These are phyloP conservation scores for Cercospora beticola DNA, from an alignment of 2,329 filamentous ascomycete species.

Conservation along the genomic window DNA sequence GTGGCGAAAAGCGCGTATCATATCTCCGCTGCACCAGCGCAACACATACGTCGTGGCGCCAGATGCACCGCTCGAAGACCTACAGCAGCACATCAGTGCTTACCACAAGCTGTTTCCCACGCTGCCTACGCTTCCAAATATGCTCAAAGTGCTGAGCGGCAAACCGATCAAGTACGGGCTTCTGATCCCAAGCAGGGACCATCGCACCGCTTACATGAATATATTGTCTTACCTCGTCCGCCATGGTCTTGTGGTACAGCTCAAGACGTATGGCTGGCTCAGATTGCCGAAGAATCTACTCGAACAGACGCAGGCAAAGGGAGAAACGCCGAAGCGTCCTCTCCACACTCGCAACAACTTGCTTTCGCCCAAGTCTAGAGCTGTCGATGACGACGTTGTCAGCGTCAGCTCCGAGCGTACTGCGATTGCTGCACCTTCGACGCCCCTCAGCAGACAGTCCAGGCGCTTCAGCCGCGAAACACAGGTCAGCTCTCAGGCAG, in stretches of 20 bases:
- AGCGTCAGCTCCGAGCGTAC: slow-evolving; percentile 33
- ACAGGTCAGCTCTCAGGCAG: slow-evolving; percentile 2
- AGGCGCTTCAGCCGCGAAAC: slow-evolving; percentile 18
- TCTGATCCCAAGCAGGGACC: slow-evolving; percentile 82
- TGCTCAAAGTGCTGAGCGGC: slow-evolving; percentile 79
- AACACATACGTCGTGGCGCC: slow-evolving; percentile 91
- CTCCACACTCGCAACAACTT: slow-evolving; percentile 21
- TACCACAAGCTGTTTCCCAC: slow-evolving; percentile 82
- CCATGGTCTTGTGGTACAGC: slow-evolving; percentile 88
- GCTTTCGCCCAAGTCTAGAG: slow-evolving; percentile 28
- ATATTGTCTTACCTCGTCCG: slow-evolving; percentile 93
- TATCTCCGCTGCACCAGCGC: slow-evolving; percentile 83
- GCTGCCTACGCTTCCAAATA: slow-evolving; percentile 77
- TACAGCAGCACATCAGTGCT: slow-evolving; percentile 66
- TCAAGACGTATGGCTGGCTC: slow-evolving; percentile 88
- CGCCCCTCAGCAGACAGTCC: slow-evolving; percentile 12
- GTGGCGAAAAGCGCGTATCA: slow-evolving; percentile 89
- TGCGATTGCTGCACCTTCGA: slow-evolving; percentile 20
- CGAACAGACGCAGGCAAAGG: not conserved
- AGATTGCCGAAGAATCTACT: slow-evolving; percentile 63
- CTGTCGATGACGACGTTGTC: slow-evolving; percentile 30
- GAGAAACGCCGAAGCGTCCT: slow-evolving; percentile 10
- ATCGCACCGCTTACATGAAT: slow-evolving; percentile 81
- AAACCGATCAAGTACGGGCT: slow-evolving; percentile 78
- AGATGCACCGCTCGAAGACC: slow-evolving; percentile 73